These are phyloP conservation scores for Chaetomiaceae sp. DNA, from an alignment of 2,329 filamentous ascomycete species.

Conservation along the genomic window DNA sequence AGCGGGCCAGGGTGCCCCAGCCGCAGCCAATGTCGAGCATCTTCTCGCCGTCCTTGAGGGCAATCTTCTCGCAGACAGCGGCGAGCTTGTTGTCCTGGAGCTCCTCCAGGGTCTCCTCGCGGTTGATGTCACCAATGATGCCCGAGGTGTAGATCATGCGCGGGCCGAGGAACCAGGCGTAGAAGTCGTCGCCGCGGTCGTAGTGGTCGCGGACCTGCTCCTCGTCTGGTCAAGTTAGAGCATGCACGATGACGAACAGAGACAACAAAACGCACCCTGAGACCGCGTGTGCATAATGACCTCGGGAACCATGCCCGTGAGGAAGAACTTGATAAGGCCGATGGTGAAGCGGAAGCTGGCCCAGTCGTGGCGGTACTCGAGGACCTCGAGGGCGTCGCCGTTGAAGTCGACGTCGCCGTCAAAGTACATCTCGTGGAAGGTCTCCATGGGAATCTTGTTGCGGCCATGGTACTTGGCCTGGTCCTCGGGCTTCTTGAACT, in stretches of 20 bases:
- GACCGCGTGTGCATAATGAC: constrained; percentile 88
- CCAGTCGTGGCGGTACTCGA: constrained; percentile 98
- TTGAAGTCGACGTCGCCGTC: constrained; percentile 93
- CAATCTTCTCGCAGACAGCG: constrained; percentile 94
- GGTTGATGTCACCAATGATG: constrained; percentile 80
- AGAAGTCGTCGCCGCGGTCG: constrained; percentile 96
- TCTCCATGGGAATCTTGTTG: constrained; percentile 84
- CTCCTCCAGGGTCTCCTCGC: constrained; percentile 88
- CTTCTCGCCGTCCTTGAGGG: constrained; percentile 71
- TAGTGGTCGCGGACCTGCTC: constrained; percentile 98
- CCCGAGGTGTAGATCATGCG: constrained; percentile 99
- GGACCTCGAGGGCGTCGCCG: constrained; percentile 78
- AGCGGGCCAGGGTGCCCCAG: constrained; percentile 94
- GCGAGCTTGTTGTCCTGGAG: constrained; percentile 97
- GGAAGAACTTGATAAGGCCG: constrained; percentile 80
- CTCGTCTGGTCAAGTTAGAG: constrained; percentile 59
- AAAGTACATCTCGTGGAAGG: constrained; percentile 98
- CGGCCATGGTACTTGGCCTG: constrained; percentile 66
- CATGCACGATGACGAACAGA: background rate
- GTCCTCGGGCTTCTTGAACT: constrained; percentile 65
- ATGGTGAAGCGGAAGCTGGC: constrained; percentile 88
- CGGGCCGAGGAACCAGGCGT: constrained; percentile 95
- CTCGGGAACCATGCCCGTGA: constrained; percentile 83
- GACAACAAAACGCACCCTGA: constrained; percentile 55
- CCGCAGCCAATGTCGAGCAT: constrained; percentile 96